A percentile compares a stretch with the other conserved stretches of the same genome.
These are phyloP conservation scores for Kalanchoe fedtschenkoi DNA, from an alignment of 164 flowering plant genomes.

Conservation along the genomic window DNA sequence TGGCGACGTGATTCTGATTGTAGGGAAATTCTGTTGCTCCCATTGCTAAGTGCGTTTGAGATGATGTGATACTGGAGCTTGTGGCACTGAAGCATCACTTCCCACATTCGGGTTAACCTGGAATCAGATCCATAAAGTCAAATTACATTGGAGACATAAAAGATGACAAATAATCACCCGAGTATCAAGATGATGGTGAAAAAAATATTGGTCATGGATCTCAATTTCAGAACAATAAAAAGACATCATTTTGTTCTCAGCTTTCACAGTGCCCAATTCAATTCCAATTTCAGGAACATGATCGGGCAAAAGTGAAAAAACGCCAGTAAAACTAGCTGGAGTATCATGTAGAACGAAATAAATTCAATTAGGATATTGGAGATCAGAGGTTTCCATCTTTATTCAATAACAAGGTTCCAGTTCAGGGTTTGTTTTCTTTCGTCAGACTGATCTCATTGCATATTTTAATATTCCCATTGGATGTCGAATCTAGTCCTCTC, in stretches of 20 bases:
- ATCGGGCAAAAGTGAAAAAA: background rate
- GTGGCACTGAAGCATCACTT: constrained; percentile 75
- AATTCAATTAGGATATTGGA: background rate
- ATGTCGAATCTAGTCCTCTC: background rate
- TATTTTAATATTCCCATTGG: background rate
- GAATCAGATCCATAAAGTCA: constrained; percentile 5
- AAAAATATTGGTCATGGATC: no score
- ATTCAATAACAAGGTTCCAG: background rate
- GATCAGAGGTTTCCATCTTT: background rate
- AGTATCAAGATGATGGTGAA: no score
- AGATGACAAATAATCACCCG: background rate
- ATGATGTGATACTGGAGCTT: constrained; percentile 58
- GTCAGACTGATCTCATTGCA: background rate
- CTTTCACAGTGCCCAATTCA: background rate
- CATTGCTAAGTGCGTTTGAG: constrained; percentile 29
- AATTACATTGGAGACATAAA: background rate
- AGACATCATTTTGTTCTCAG: no score
- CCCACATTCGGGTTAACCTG: constrained; percentile 93
- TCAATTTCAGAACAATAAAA: no score
- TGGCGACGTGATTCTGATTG: constrained; percentile 58
- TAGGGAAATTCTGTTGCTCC: constrained; percentile 31
- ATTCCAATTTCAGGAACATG: background rate
- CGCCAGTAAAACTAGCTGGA: background rate
- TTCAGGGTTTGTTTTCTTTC: background rate
- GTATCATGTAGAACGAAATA: background rate